Percentiles rank a stretch among this genome's conserved stretches.
These are phyloP conservation scores for Sarcodon aspratus DNA, from an alignment of 768 basidiomycete species.

Conservation along the genomic window DNA sequence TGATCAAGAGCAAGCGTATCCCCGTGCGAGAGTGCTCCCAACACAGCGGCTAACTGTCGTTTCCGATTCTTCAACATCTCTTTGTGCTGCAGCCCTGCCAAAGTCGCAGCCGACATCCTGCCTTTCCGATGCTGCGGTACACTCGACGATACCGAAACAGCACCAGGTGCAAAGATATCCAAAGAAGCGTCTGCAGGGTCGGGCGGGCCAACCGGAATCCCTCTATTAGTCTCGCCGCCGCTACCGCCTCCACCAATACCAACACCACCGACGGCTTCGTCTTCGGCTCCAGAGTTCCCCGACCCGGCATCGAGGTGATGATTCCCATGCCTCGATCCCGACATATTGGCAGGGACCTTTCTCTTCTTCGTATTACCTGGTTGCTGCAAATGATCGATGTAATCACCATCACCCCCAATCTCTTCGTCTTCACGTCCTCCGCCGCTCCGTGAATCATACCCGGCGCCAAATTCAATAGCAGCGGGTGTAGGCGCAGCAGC, in stretches of 20 bases:
- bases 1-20: slow-evolving; percentile 71
- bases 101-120: slow-evolving; percentile 46
- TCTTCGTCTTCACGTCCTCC: slow-evolving; percentile 28
- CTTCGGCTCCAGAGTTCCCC: slow-evolving; percentile 24
- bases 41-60: slow-evolving; percentile 57
- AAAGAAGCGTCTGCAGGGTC: slow-evolving; percentile 13
- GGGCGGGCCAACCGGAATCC: slow-evolving; percentile 13
- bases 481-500: not conserved
- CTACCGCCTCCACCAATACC: not conserved
- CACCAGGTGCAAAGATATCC: not conserved
- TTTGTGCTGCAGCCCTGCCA: slow-evolving; percentile 67
- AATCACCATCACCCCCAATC: slow-evolving; percentile 48
- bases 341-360: slow-evolving; percentile 64
- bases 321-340: slow-evolving; percentile 24
- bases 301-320: slow-evolving; percentile 25
- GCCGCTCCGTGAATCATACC: slow-evolving; percentile 4
- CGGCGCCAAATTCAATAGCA: not conserved
- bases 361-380: slow-evolving; percentile 79
- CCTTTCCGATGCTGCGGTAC: slow-evolving; percentile 18
- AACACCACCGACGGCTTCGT: slow-evolving; percentile 19
- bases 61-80: slow-evolving; percentile 59
- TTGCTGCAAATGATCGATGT: slow-evolving; percentile 58
- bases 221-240: slow-evolving; percentile 9
- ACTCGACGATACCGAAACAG: no score
- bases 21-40: slow-evolving; percentile 54